Evolutionary conservation across 805 yeast genomes (phyloP).

Genomic region (Maudiozyma serrabonitensis): DNA sequence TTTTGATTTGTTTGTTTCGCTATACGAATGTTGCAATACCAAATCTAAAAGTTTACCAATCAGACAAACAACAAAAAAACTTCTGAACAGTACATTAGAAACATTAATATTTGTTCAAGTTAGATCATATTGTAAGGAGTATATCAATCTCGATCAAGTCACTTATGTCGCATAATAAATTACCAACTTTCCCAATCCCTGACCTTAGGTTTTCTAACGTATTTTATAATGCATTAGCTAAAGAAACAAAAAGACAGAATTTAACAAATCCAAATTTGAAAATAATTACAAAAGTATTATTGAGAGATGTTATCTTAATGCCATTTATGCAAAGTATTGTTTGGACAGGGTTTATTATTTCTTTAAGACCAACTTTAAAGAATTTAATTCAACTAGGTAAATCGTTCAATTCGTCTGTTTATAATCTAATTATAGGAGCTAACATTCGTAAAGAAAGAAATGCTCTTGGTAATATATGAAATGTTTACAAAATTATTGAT

Average conservation of each 20-base stretch:
- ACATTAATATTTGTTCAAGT: too few relatives aligned
- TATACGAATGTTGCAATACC: too few relatives aligned
- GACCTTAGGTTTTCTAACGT: slow-evolving; percentile 61
- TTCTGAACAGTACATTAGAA: too few relatives aligned
- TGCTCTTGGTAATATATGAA: not conserved
- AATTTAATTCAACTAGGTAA: not conserved
- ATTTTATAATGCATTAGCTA: slow-evolving; percentile 35
- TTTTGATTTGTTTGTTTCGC: too few relatives aligned
- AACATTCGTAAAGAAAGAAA: not conserved
- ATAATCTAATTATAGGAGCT: slow-evolving; percentile 1
- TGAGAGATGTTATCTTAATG: slow-evolving; percentile 43
- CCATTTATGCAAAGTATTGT: slow-evolving; percentile 45
- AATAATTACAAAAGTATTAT: slow-evolving; percentile 32
- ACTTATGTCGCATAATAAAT: not conserved
- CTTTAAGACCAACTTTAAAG: slow-evolving; percentile 31
- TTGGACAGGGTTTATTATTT: slow-evolving; percentile 35
- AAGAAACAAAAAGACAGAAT: slow-evolving; percentile 18
- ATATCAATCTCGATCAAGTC: too few relatives aligned
- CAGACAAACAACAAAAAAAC: too few relatives aligned
- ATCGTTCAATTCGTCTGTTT: not conserved
- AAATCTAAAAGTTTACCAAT: too few relatives aligned
- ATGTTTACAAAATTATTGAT: too few relatives aligned
- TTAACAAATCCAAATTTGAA: slow-evolving; percentile 8
- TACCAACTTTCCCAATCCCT: slow-evolving; percentile 33
- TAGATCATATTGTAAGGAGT: too few relatives aligned